phyloP scores from a whole-genome alignment of 2,329 filamentous ascomycete species.

The Colletotrichum godetiae region DNA sequence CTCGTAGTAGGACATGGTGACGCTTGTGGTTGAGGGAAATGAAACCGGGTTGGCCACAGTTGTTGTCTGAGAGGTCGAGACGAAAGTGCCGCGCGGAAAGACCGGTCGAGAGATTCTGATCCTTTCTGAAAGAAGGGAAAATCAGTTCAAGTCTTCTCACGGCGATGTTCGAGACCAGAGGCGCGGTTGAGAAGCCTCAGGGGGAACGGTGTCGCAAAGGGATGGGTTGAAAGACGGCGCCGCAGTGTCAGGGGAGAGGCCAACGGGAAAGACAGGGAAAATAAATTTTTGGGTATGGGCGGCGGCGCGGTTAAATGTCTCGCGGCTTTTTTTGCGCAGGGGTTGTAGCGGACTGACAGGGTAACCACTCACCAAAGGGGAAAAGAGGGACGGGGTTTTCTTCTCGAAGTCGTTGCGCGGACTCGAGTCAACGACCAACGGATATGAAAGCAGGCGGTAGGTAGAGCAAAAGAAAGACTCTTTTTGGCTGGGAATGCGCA shows the following conservation, averaged over 20 bases:
- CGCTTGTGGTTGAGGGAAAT: background rate
- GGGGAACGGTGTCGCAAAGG: constrained; percentile 32
- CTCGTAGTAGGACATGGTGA: constrained; percentile 59
- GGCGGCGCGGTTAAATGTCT: constrained; percentile 37
- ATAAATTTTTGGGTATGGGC: constrained; percentile 35
- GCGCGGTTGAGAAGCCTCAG: constrained; percentile 29
- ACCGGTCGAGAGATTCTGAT: background rate
- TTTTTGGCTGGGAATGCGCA: background rate
- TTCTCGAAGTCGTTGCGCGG: constrained; percentile 17
- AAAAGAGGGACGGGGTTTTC: constrained; percentile 30
- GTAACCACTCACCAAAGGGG: constrained; percentile 35
- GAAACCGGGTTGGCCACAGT: constrained; percentile 22
- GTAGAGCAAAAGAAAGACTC: background rate
- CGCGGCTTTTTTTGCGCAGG: constrained; percentile 36
- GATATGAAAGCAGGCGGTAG: background rate
- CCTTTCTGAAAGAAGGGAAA: constrained; percentile 5
- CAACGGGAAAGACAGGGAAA: constrained; percentile 35
- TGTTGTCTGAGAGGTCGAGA: constrained; percentile 14
- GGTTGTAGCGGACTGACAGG: constrained; percentile 31
- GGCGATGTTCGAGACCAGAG: constrained; percentile 29
- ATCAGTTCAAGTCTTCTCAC: constrained; percentile 28
- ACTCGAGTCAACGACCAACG: constrained; percentile 14
- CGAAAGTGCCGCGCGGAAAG: background rate
- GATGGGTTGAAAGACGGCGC: constrained; percentile 30
- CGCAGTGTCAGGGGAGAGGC: constrained; percentile 36